A percentile compares a stretch with the other conserved stretches of the same genome.
These are phyloP conservation scores for Aspergillus viridinutans DNA, from an alignment of 2,329 filamentous ascomycete genomes.

Conservation along the genomic window DNA sequence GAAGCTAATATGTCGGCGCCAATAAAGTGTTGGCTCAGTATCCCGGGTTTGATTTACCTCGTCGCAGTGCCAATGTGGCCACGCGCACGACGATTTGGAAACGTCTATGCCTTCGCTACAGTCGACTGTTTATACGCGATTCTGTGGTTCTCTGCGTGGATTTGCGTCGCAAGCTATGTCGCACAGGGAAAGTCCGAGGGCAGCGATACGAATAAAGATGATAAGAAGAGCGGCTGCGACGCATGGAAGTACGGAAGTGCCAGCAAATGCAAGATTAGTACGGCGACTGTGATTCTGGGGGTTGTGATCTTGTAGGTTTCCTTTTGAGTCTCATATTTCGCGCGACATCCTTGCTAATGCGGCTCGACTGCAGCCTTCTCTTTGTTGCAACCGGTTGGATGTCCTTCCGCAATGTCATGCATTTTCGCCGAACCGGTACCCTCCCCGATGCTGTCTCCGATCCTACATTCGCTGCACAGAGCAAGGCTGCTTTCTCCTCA, in stretches of 20 bases:
- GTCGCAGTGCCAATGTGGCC: conserved; percentile 59
- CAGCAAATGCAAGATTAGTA: conserved; percentile 54
- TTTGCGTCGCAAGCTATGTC: conserved; percentile 55
- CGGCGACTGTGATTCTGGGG: conserved; percentile 53
- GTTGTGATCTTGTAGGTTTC: conserved; percentile 53
- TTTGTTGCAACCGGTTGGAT: conserved; percentile 52
- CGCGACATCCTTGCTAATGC: background rate
- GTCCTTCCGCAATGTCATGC: conserved; percentile 52
- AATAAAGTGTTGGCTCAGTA: conserved; percentile 55
- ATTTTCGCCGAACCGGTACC: conserved; percentile 55
- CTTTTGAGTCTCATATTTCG: background rate
- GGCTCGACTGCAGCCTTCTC: conserved; percentile 41
- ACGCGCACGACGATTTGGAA: conserved; percentile 55
- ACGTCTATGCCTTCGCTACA: conserved; percentile 56
- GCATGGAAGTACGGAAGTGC: conserved; percentile 53
- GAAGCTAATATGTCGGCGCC: background rate
- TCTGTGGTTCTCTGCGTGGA: conserved; percentile 58
- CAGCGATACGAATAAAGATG: conserved; percentile 31
- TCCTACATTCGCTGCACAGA: conserved; percentile 47
- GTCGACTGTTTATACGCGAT: conserved; percentile 53
- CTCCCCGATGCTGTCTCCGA: conserved; percentile 45
- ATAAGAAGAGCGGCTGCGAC: conserved; percentile 45
- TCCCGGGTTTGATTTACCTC: conserved; percentile 57
- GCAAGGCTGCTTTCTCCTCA: conserved; percentile 45
- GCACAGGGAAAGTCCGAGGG: conserved; percentile 51